Base-by-base conservation (phyloP, 345 rosid genomes). In the Ceriops decandra region DNA sequence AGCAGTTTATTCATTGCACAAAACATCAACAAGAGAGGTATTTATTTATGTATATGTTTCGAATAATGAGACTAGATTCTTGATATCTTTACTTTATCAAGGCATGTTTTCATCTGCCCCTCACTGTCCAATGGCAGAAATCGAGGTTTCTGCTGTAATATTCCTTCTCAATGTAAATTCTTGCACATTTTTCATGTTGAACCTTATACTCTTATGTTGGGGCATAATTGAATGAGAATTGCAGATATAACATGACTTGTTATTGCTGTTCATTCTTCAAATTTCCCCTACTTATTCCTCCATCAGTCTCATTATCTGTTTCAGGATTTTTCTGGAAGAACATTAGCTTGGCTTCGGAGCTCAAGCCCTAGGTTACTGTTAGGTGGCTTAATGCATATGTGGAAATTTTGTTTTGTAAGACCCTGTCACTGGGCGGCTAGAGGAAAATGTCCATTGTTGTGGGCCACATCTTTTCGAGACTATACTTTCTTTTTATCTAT, bases 11-110 rank as follows among this genome's bases (percentile, higher is more conserved):
- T 95, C 99, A 26, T 84, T 95, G 91, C 99, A 95, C 74, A 95
- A 95, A 78, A 89, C 97, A 58, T 89, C 99, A 28, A 95, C 99
- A 22, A 91, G 99, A 85, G 99, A 95, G 49, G 98, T 91, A 79
- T 84, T 80, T 68, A 30, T 20, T 72, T 62, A 19, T 47, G 56
- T 62, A 64, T 61, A 62, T 63, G 52, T 17, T 27, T 59, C 30
- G 60, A 22, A 31, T 62, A 54, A 11, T 54, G 70, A 27, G 67
- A 30, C 28, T 62, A 35, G 7, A 17, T 17, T 21, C 11, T 27
- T 60, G 31, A 56, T 68, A 35, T 22, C 33, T 13, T 9, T 5
- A 46, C 38, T 53, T 20, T 22, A 16, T 7, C 47, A 21, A 27
- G 26, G 24, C 68, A 20, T 30, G 27, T 24, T 62, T 57, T 56